A percentile compares a stretch with the other conserved stretches of the same genome.
phyloP scores from a whole-genome alignment of 108 stramenopile genomes.

The Parietichytrium sp. region DNA sequence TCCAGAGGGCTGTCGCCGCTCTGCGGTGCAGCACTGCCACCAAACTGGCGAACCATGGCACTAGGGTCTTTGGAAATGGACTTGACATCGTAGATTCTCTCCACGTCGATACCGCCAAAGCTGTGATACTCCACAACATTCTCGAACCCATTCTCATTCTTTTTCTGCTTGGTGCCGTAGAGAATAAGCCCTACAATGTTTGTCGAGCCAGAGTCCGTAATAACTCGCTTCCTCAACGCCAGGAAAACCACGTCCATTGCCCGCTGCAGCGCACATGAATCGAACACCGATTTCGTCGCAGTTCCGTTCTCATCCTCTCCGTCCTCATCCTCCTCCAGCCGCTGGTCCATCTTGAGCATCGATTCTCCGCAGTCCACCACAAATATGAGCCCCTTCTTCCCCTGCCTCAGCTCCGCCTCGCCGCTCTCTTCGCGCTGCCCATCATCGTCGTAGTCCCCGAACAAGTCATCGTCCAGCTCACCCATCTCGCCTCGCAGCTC shows the following conservation, averaged over 20 bases:
- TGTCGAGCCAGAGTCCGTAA: neutral
- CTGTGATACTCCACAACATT: neutral
- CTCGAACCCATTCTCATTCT: neutral
- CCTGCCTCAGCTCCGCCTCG: no score
- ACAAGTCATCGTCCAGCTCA: no score
- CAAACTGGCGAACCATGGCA: no score
- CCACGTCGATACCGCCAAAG: neutral
- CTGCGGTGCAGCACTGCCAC: no score
- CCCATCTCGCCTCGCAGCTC: no score
- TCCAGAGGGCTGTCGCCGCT: constrained; percentile 21
- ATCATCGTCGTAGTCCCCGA: no score
- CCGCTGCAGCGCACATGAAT: neutral
- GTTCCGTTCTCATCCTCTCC: neutral
- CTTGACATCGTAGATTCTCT: neutral
- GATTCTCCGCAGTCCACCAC: constrained; percentile 4
- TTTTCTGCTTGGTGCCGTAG: constrained; percentile 8
- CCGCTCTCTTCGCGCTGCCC: no score
- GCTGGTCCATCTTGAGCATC: neutral
- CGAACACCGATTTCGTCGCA: no score
- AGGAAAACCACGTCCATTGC: constrained; percentile 12
- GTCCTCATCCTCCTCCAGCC: no score
- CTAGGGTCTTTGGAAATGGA: neutral
- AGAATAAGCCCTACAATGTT: constrained; percentile 1
- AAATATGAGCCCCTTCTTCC: constrained; percentile 25
- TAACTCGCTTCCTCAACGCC: neutral